phyloP scores from a whole-genome alignment of 1,139 yeast species.

The Yamadazyma siamensis region DNA sequence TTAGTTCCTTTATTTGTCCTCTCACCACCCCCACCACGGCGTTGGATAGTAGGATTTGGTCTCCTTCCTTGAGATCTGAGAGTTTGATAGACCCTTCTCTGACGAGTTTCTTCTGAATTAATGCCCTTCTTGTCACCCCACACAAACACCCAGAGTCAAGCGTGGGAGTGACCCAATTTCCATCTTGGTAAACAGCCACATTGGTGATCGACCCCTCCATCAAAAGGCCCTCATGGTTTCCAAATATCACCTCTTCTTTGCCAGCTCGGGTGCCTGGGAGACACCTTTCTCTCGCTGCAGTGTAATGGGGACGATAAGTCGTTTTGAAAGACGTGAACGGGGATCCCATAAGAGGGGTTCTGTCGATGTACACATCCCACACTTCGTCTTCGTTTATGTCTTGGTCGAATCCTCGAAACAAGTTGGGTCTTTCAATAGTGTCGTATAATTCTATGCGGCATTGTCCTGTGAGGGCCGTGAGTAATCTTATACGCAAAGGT shows the following conservation, averaged over 20 bases:
- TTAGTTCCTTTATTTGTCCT: slow-evolving; percentile 53
- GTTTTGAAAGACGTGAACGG: slow-evolving; percentile 91
- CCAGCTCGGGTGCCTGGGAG: slow-evolving; percentile 34
- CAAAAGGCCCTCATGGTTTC: slow-evolving; percentile 55
- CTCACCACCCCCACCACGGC: slow-evolving; percentile 78
- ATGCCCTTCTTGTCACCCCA: slow-evolving; percentile 73
- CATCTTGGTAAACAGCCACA: slow-evolving; percentile 55
- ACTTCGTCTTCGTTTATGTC: slow-evolving; percentile 11
- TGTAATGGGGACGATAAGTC: slow-evolving; percentile 64
- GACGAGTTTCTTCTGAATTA: slow-evolving; percentile 53
- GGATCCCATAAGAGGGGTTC: slow-evolving; percentile 50
- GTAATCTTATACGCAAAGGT: slow-evolving; percentile 60
- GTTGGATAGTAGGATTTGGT: slow-evolving; percentile 68
- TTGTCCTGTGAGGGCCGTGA: slow-evolving; percentile 47
- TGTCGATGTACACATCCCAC: slow-evolving; percentile 66
- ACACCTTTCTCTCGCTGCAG: slow-evolving; percentile 54
- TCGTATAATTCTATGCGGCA: slow-evolving; percentile 50
- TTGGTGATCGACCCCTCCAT: slow-evolving; percentile 88
- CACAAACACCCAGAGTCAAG: slow-evolving; percentile 77
- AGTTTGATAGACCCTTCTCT: slow-evolving; percentile 51
- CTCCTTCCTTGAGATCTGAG: slow-evolving; percentile 54
- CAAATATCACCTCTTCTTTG: slow-evolving; percentile 66
- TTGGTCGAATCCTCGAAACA: slow-evolving; percentile 39
- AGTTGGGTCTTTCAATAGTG: slow-evolving; percentile 30
- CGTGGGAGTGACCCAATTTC: slow-evolving; percentile 76